phyloP scores from a whole-genome alignment of 768 basidiomycete genomes.

The Lepiota venenata region DNA sequence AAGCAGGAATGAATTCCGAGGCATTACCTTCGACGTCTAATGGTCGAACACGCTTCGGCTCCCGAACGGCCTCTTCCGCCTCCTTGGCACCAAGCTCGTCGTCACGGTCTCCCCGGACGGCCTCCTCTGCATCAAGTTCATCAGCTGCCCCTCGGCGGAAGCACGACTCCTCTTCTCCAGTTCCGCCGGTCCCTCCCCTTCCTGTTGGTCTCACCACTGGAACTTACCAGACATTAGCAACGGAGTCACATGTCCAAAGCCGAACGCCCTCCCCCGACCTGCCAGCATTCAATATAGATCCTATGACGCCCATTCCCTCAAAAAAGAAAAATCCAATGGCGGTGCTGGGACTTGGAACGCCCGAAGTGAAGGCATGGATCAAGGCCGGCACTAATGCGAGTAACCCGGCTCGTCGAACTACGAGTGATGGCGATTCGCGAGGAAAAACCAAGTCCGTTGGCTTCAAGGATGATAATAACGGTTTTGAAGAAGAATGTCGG shows the following conservation, averaged over 20 bases:
- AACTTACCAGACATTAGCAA: neutral
- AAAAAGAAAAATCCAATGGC: constrained; percentile 21
- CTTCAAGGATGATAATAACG: constrained; percentile 33
- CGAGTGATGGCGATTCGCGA: constrained; percentile 15
- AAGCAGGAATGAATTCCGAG: constrained; percentile 16
- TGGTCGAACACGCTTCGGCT: constrained; percentile 16
- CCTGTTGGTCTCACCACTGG: neutral
- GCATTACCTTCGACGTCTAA: constrained; percentile 12
- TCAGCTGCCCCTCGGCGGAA: constrained; percentile 15
- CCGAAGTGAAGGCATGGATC: constrained; percentile 53
- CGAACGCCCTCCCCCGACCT: constrained; percentile 42
- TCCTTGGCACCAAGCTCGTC: constrained; percentile 19
- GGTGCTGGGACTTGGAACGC: constrained; percentile 42
- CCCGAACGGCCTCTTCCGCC: constrained; percentile 25
- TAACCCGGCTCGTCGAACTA: constrained; percentile 11
- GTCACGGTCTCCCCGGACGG: constrained; percentile 1
- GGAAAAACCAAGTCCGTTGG: constrained; percentile 42
- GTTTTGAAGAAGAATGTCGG: constrained; percentile 11
- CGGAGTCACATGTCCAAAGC: constrained; percentile 14
- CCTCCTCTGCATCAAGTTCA: constrained; percentile 12
- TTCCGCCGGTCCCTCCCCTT: constrained; percentile 15
- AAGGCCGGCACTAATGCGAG: constrained; percentile 24
- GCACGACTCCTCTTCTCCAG: constrained; percentile 8
- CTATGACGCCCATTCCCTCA: constrained; percentile 29
- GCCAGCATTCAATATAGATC: constrained; percentile 28